phyloP scores from a whole-genome alignment of 2,329 filamentous ascomycete species.

The Hymenoscyphus fraxineus region DNA sequence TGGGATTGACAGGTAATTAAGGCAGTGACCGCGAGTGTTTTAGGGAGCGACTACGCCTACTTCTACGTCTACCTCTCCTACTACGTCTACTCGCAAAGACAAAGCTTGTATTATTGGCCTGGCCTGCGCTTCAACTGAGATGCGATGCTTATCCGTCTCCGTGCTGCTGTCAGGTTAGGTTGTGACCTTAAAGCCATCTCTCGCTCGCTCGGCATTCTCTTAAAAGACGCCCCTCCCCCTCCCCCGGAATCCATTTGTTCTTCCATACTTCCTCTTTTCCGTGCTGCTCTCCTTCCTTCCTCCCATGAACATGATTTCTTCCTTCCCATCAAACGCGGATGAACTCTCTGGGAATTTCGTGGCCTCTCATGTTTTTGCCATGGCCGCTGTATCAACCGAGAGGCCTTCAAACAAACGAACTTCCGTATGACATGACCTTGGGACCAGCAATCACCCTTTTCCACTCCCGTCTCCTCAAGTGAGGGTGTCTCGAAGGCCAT shows the following conservation, averaged over 20 bases:
- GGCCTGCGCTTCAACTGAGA: neutral
- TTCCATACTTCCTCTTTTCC: slow-evolving; percentile 7
- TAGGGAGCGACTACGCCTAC: neutral
- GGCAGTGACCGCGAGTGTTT: neutral
- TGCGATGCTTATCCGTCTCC: neutral
- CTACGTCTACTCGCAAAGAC: neutral
- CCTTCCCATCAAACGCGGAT: neutral
- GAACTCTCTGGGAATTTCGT: neutral
- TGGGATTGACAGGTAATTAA: neutral
- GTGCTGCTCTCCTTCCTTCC: slow-evolving; percentile 2
- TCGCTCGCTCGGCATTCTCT: slow-evolving; percentile 26
- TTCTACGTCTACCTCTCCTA: too few species aligned
- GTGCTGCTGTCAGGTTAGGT: neutral
- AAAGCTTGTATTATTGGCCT: slow-evolving; percentile 1
- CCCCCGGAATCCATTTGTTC: slow-evolving; percentile 11
- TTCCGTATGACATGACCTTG: neutral
- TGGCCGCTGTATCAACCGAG: slow-evolving; percentile 12
- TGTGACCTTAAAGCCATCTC: neutral
- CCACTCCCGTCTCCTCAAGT: neutral
- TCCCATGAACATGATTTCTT: slow-evolving; percentile 4
- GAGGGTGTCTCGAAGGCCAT: neutral
- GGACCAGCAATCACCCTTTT: neutral
- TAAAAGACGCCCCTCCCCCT: slow-evolving; percentile 21
- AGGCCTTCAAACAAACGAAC: neutral
- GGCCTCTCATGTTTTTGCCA: neutral